phyloP scores from a whole-genome alignment of 2,329 filamentous ascomycete species.

The Phaeoacremonium minimum region DNA sequence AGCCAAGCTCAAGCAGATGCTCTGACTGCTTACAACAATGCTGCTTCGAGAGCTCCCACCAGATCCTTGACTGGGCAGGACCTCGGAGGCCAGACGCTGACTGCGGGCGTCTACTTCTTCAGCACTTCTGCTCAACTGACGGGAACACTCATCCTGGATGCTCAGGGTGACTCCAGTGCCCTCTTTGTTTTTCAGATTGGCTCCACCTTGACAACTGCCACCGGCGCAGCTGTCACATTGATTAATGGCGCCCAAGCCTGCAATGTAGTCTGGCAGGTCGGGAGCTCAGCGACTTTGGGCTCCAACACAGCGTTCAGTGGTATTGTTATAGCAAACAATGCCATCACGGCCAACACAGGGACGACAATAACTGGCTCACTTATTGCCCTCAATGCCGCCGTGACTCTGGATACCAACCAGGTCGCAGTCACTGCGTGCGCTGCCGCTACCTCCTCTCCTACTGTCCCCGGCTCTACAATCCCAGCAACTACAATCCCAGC shows the following conservation, averaged over 20 bases:
- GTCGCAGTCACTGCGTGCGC: background rate
- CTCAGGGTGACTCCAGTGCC: background rate
- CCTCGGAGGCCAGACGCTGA: background rate
- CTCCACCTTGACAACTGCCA: constrained; percentile 1
- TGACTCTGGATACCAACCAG: constrained; percentile 2
- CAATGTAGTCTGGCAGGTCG: constrained; percentile 2
- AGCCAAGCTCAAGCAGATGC: constrained; percentile 1
- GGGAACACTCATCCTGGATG: constrained; percentile 2
- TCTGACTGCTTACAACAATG: background rate
- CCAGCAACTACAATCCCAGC: background rate
- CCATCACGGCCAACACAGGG: background rate
- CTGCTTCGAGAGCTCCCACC: background rate
- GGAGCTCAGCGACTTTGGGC: constrained; percentile 1
- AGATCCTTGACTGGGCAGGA: background rate
- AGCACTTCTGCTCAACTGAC: background rate
- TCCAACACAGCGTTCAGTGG: background rate
- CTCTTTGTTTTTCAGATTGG: constrained; percentile 1
- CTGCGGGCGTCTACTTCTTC: constrained; percentile 1
- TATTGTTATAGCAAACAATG: background rate
- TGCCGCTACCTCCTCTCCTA: background rate
- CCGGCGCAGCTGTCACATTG: background rate
- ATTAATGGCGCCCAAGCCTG: constrained; percentile 1
- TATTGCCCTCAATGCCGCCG: background rate
- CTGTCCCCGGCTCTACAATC: background rate
- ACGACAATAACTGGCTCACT: background rate